These are phyloP conservation scores for Murraya paniculata DNA, from an alignment of 345 rosid species.

Conservation along the genomic window DNA sequence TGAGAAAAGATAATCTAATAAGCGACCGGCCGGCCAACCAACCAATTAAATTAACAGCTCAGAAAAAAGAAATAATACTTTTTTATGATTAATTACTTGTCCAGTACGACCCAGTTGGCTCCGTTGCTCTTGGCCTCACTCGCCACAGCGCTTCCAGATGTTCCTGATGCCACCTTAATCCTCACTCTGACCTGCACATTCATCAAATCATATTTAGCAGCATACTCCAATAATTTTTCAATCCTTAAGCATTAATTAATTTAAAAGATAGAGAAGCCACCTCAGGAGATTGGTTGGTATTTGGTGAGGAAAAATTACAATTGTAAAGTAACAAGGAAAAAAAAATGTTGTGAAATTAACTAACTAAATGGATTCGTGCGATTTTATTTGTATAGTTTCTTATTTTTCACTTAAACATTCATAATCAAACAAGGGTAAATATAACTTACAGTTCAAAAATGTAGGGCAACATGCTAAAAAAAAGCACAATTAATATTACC, in stretches of 20 bases:
- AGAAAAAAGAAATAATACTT: slow-evolving; percentile 59
- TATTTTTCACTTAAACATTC: no score
- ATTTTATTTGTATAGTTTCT: no score
- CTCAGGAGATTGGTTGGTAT: neutral
- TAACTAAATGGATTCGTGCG: no score
- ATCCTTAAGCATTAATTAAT: neutral
- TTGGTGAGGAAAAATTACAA: neutral
- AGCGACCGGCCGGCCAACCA: slow-evolving; percentile 17
- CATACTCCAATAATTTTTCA: neutral
- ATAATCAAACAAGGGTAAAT: no score
- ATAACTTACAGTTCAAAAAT: no score
- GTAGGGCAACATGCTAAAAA: slow-evolving; percentile 15
- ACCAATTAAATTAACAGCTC: slow-evolving; percentile 24
- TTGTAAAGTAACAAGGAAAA: no score
- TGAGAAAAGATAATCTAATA: neutral
- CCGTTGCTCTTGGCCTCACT: slow-evolving; percentile 55
- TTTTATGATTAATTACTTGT: slow-evolving; percentile 65
- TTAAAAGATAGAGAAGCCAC: neutral
- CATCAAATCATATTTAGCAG: slow-evolving; percentile 8
- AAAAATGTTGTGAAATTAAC: no score
- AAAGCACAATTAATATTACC: neutral
- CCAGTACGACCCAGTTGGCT: slow-evolving; percentile 80
- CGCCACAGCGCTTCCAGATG: slow-evolving; percentile 51
- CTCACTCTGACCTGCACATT: slow-evolving; percentile 56
- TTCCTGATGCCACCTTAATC: slow-evolving; percentile 60